Evolutionary conservation across 2,329 filamentous ascomycete genomes (phyloP).

Genomic region (Microcyclosporella mali): DNA sequence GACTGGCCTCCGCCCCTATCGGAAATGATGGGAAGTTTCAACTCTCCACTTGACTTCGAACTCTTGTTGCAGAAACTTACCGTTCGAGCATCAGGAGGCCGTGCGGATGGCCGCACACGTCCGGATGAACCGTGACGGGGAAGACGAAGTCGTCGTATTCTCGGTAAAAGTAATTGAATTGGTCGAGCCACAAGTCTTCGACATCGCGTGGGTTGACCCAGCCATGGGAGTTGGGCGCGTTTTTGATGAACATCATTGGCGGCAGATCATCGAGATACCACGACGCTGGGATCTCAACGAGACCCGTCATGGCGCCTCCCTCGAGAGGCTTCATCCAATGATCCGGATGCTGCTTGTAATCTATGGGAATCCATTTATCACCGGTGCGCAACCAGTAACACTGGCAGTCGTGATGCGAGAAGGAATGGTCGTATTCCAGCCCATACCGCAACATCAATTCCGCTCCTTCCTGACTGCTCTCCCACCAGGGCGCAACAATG

Average conservation of each 20-base stretch:
- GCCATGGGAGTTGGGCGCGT: slow-evolving; percentile 58
- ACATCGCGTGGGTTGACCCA: slow-evolving; percentile 52
- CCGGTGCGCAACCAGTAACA: slow-evolving; percentile 59
- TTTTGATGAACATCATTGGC: slow-evolving; percentile 69
- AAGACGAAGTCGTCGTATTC: slow-evolving; percentile 74
- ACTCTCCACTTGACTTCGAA: background rate
- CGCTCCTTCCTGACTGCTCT: slow-evolving; percentile 61
- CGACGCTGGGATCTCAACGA: slow-evolving; percentile 60
- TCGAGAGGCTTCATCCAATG: slow-evolving; percentile 60
- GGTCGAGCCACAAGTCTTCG: slow-evolving; percentile 60
- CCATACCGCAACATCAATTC: slow-evolving; percentile 60
- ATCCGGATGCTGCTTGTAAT: slow-evolving; percentile 56
- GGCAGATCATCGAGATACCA: slow-evolving; percentile 57
- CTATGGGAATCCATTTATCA: slow-evolving; percentile 62
- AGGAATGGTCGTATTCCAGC: slow-evolving; percentile 64
- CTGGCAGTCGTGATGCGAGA: slow-evolving; percentile 60
- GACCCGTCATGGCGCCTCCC: slow-evolving; percentile 53
- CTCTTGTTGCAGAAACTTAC: slow-evolving; percentile 30
- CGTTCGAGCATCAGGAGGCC: slow-evolving; percentile 68
- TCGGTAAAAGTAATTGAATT: slow-evolving; percentile 68
- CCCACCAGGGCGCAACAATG: slow-evolving; percentile 71
- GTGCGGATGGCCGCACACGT: slow-evolving; percentile 65
- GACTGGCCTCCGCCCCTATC: background rate
- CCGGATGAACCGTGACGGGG: slow-evolving; percentile 70
- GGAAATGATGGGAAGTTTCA: background rate